A percentile compares a stretch with the other conserved stretches of the same genome.
phyloP scores from a whole-genome alignment of 805 yeast genomes.

The Wickerhamiella kurtzmanii region DNA sequence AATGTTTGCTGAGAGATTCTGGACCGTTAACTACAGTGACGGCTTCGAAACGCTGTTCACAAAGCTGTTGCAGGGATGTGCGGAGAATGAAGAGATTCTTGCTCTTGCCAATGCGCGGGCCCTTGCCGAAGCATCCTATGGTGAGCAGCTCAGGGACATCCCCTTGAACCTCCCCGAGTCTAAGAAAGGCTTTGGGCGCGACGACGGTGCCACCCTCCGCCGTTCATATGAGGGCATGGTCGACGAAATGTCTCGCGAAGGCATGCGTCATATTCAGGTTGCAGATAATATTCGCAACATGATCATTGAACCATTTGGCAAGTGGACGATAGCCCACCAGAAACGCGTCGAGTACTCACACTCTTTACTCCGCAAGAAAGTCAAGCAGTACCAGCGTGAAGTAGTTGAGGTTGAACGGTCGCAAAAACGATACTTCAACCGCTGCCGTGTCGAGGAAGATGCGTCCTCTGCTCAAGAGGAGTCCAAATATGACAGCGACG shows the following conservation, averaged over 20 bases:
- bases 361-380: slow-evolving; percentile 36
- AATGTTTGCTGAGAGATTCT: slow-evolving; percentile 18
- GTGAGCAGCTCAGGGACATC: slow-evolving; percentile 37
- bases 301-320: slow-evolving; percentile 57
- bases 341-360: slow-evolving; percentile 52
- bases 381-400: slow-evolving; percentile 39
- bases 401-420: slow-evolving; percentile 37
- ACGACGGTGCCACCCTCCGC: slow-evolving; percentile 55
- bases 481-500: neutral
- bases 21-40: slow-evolving; percentile 18
- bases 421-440: slow-evolving; percentile 61
- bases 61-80: slow-evolving; percentile 39
- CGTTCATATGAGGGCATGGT: slow-evolving; percentile 47
- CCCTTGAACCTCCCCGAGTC: slow-evolving; percentile 28
- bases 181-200: slow-evolving; percentile 33
- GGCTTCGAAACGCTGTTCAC: slow-evolving; percentile 28
- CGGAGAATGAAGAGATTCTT: slow-evolving; percentile 57
- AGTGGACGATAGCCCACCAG: slow-evolving; percentile 64
- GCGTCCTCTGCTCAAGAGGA: slow-evolving; percentile 5
- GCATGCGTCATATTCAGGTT: slow-evolving; percentile 43
- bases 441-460: slow-evolving; percentile 62
- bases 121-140: slow-evolving; percentile 59
- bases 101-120: slow-evolving; percentile 53
- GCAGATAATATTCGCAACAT: slow-evolving; percentile 45
- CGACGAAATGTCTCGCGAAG: slow-evolving; percentile 43